phyloP scores from a whole-genome alignment of 1,284 basidiomycete genomes.

The Trichosporon asahii region DNA sequence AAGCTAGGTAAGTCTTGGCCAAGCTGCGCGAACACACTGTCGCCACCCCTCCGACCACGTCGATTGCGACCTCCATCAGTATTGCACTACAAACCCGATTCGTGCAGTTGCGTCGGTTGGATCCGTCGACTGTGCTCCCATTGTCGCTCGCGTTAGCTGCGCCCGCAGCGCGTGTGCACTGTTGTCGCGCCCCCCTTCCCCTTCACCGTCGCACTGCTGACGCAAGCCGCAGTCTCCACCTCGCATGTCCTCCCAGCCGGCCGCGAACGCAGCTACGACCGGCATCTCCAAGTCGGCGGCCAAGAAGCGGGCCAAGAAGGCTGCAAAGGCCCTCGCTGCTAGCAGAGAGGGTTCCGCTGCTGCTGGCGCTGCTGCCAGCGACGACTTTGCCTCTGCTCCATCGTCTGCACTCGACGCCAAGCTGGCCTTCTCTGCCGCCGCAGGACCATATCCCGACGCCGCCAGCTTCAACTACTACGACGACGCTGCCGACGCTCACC shows the following conservation, averaged over 20 bases:
- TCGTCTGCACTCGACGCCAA: constrained; percentile 11
- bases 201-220: not conserved
- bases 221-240: constrained; percentile 22
- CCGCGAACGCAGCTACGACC: constrained; percentile 30
- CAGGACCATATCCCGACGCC: constrained; percentile 18
- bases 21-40: not conserved
- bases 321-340: constrained; percentile 32
- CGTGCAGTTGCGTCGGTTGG: not conserved
- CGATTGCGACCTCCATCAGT: not conserved
- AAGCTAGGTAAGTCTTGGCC: constrained; percentile 22
- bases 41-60: not conserved
- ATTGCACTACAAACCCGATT: not conserved
- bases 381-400: not conserved
- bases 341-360: constrained; percentile 13
- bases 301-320: constrained; percentile 51
- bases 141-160: not conserved
- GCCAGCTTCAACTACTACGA: constrained; percentile 14
- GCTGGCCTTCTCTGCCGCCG: constrained; percentile 10
- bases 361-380: constrained; percentile 6
- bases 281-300: constrained; percentile 49
- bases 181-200: not conserved
- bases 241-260: constrained; percentile 40
- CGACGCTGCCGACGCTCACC: constrained; percentile 15
- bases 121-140: not conserved
- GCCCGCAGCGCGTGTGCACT: not conserved